Base-by-base conservation (phyloP, 768 basidiomycete genomes). In the Gelatoporia subvermispora region DNA sequence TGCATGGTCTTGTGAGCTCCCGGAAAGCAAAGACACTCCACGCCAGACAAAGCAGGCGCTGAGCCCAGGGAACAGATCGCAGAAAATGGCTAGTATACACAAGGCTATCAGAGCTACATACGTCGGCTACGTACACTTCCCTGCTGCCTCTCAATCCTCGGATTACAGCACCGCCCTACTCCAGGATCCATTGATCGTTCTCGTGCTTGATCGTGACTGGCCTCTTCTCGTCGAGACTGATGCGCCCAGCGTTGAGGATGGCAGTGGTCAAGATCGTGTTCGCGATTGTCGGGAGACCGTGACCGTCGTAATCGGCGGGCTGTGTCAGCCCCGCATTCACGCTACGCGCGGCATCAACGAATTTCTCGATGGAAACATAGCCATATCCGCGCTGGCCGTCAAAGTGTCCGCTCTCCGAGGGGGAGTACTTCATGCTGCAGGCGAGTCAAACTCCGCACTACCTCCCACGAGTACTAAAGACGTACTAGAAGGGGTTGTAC, bases 351-450 rank as follows among this genome's bases (percentile, higher is more conserved):
- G 88, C 88, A 62, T 90, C 91, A 63, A 95, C 72, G 68, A 94
- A 94, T 68, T 88, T 93, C 68, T 92, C 92, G 58, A 94, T 88
- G 16, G 89, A 93, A 59, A 94, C 73, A 64, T 95, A 83, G 52
- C 88, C 93, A 65, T 96, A 96, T 15, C 93, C 93, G 48, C 85
- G 80, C 69, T 94, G 93, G 23, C 93, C 93, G 60, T 95, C 93
- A 62, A 96, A 95, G 68, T 91, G 86, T 5, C 92, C 93, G 48
- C 79, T 86, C 69, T 88, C 89, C 45, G 89, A 91, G 4, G 91
- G 89, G 35, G 90, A 87, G 68, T 95, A 95, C 61, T 94, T 95
- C 87, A 95, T 94, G 71, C 88, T 89, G 64, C 20, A 23, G 47
- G 48, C 4, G 43, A 40, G 42, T 47, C 46, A 49, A 43, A 48